Evolutionary conservation across 768 basidiomycete species (phyloP).

Genomic region (Agrocybe chaxingu): DNA sequence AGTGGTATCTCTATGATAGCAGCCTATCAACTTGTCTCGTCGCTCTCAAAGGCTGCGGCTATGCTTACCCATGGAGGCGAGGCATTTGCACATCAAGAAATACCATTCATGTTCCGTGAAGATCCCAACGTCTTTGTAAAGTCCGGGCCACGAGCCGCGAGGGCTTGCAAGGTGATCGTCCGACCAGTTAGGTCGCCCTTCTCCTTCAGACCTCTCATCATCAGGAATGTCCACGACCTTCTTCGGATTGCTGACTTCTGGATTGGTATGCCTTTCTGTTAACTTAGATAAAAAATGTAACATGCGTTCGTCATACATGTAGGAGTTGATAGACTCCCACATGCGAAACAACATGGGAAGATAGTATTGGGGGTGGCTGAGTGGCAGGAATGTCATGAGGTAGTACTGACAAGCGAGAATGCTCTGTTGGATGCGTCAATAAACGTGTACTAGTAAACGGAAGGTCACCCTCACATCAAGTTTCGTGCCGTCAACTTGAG

Average conservation of each 20-base stretch:
- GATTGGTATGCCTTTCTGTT: slow-evolving; percentile 77
- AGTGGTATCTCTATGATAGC: slow-evolving; percentile 58
- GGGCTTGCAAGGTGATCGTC: slow-evolving; percentile 36
- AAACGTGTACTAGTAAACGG: neutral
- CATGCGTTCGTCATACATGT: slow-evolving; percentile 88
- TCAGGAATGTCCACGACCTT: slow-evolving; percentile 65
- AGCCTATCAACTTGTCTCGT: neutral
- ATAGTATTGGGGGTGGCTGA: slow-evolving; percentile 83
- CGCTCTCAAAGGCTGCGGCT: slow-evolving; percentile 6
- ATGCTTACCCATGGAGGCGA: slow-evolving; percentile 73
- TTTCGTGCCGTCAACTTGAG: slow-evolving; percentile 69
- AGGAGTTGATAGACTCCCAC: slow-evolving; percentile 88
- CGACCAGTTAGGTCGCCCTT: slow-evolving; percentile 56
- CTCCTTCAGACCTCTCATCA: slow-evolving; percentile 62
- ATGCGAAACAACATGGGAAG: slow-evolving; percentile 79
- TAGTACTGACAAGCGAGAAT: slow-evolving; percentile 83
- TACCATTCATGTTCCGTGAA: slow-evolving; percentile 84
- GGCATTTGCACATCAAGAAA: slow-evolving; percentile 84
- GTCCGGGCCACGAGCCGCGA: slow-evolving; percentile 55
- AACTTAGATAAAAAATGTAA: slow-evolving; percentile 77
- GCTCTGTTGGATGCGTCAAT: slow-evolving; percentile 38
- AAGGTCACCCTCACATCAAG: slow-evolving; percentile 54
- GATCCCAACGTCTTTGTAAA: slow-evolving; percentile 85
- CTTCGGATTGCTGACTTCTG: slow-evolving; percentile 71
- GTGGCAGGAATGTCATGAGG: slow-evolving; percentile 80